These are phyloP conservation scores for Scheffersomyces spartinae DNA, from an alignment of 805 yeast species.

Conservation along the genomic window DNA sequence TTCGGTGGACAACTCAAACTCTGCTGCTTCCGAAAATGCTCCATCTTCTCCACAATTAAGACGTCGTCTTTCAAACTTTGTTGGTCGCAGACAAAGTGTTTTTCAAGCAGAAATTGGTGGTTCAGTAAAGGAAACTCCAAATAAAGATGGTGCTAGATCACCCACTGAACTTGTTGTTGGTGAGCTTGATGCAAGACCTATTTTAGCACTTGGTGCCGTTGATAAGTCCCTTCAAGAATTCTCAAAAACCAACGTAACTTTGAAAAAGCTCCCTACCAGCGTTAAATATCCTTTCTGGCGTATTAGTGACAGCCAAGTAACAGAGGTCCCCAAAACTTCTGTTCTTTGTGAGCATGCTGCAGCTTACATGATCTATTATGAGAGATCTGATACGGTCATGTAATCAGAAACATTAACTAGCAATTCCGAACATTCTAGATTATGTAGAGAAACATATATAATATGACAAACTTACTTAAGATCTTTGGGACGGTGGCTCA, in stretches of 20 bases:
- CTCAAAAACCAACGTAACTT: slow-evolving; percentile 16
- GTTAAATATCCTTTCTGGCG: slow-evolving; percentile 68
- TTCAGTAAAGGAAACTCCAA: slow-evolving; percentile 4
- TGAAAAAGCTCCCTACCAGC: slow-evolving; percentile 45
- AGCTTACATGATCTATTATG: slow-evolving; percentile 83
- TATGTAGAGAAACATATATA: too few relatives aligned
- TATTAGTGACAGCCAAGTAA: slow-evolving; percentile 63
- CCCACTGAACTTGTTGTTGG: slow-evolving; percentile 6
- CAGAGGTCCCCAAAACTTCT: slow-evolving; percentile 46
- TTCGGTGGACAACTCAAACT: too few relatives aligned
- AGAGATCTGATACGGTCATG: slow-evolving; percentile 40
- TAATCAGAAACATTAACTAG: too few relatives aligned
- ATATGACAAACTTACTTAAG: too few relatives aligned
- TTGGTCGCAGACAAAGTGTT: slow-evolving; percentile 12
- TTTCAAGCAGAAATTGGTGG: slow-evolving; percentile 13
- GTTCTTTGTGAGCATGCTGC: slow-evolving; percentile 61
- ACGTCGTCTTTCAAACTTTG: slow-evolving; percentile 10
- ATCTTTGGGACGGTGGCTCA: too few relatives aligned
- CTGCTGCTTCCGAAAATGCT: not conserved
- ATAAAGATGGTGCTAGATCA: slow-evolving; percentile 1
- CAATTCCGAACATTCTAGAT: too few relatives aligned
- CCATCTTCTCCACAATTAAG: slow-evolving; percentile 4
- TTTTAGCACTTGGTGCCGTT: not conserved
- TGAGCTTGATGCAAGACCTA: not conserved
- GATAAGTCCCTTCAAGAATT: slow-evolving; percentile 2